Conservation (phyloP, 2,329 filamentous ascomycete species). For the Pleoardoris graminearum region DNA sequence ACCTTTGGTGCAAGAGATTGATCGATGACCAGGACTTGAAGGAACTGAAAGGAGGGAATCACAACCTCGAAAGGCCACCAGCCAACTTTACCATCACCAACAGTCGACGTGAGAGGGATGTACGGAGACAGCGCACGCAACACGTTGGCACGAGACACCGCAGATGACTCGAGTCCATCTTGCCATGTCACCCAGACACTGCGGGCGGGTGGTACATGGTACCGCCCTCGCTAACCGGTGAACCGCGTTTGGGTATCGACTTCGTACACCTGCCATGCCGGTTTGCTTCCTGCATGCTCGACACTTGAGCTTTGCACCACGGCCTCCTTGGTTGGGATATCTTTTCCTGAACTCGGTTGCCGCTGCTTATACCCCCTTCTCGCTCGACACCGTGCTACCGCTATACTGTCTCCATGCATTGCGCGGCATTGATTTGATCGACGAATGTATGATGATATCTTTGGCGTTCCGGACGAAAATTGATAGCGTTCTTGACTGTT, state of each 20-base stretch:
- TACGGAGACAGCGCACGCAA: conserved; percentile 11
- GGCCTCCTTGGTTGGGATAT: background rate
- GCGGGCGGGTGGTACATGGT: conserved; percentile 1
- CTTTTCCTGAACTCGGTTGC: background rate
- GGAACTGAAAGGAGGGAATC: conserved; percentile 30
- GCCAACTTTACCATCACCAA: conserved; percentile 19
- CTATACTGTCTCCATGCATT: background rate
- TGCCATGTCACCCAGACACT: background rate
- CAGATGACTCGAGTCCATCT: background rate
- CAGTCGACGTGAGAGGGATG: conserved; percentile 12
- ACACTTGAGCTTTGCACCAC: background rate
- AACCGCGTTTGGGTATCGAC: background rate
- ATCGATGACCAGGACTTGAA: conserved; percentile 34
- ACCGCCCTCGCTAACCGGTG: conserved; percentile 5
- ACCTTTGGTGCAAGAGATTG: conserved; percentile 32
- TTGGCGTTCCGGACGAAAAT: conserved; percentile 10
- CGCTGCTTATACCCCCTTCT: background rate
- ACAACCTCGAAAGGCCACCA: conserved; percentile 21
- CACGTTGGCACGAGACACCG: conserved; percentile 8
- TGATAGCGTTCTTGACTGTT: conserved; percentile 9
- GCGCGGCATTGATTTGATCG: background rate
- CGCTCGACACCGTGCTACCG: background rate
- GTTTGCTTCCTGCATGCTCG: conserved; percentile 2
- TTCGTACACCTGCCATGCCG: background rate
- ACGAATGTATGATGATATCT: conserved; percentile 3